phyloP scores from a whole-genome alignment of 2,329 filamentous ascomycete genomes.

The Dothistroma septosporum region DNA sequence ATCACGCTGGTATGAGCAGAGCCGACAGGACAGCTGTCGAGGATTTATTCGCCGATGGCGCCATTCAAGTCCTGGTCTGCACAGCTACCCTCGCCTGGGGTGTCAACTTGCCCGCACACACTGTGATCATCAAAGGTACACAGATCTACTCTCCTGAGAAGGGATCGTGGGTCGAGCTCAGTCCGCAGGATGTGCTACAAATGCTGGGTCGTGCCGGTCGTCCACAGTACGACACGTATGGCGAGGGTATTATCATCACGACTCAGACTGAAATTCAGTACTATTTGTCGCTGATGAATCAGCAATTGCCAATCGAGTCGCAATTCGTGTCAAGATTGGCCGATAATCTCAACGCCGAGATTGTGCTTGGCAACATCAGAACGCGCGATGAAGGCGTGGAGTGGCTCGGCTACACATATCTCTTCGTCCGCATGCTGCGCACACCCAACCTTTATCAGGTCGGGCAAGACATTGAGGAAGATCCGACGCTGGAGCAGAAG shows the following conservation, averaged over 20 bases:
- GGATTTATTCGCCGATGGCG: slow-evolving; percentile 85
- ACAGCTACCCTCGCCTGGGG: slow-evolving; percentile 98
- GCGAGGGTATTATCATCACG: slow-evolving; percentile 98
- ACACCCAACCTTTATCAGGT: slow-evolving; percentile 94
- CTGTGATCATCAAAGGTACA: slow-evolving; percentile 97
- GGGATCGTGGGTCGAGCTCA: slow-evolving; percentile 96
- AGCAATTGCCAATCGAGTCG: slow-evolving; percentile 95
- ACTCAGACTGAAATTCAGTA: slow-evolving; percentile 94
- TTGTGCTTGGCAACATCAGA: slow-evolving; percentile 89
- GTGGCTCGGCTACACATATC: slow-evolving; percentile 96
- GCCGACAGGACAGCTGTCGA: slow-evolving; percentile 94
- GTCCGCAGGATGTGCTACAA: slow-evolving; percentile 93
- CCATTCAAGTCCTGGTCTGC: slow-evolving; percentile 91
- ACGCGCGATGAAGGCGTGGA: slow-evolving; percentile 95
- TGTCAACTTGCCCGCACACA: slow-evolving; percentile 96
- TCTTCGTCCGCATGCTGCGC: slow-evolving; percentile 95
- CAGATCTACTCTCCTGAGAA: slow-evolving; percentile 98
- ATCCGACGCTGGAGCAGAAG: slow-evolving; percentile 88
- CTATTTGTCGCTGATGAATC: slow-evolving; percentile 92
- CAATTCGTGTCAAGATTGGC: slow-evolving; percentile 90
- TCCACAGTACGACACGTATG: slow-evolving; percentile 95
- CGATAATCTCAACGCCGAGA: slow-evolving; percentile 93
- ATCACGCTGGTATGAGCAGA: slow-evolving; percentile 95
- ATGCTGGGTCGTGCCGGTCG: slow-evolving; percentile 97
- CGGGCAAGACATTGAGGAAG: slow-evolving; percentile 89